Base-by-base conservation (phyloP, 2,329 filamentous ascomycete genomes). In the Cordyceps tenuipes region DNA sequence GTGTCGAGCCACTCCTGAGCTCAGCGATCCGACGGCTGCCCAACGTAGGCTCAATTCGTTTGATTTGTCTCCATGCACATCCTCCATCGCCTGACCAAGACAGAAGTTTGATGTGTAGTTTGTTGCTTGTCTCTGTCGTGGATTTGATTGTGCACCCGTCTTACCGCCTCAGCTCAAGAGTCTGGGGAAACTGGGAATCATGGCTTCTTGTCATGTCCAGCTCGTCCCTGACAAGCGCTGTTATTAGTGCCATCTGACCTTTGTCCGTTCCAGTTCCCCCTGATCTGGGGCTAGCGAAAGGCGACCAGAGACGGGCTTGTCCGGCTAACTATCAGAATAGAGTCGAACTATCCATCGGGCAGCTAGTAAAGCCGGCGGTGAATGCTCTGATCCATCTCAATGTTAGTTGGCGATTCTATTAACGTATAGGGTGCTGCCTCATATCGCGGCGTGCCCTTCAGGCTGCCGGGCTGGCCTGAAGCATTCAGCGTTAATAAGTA, bases 221-320 rank as follows among this genome's bases (percentile, higher is more conserved):
- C 10, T 36, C 21, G 46, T 31, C 23, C 34, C 36, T 58, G 47
- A 34, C 55, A 58, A 58, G 55, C 46, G 12, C 46, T 49, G 31
- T 50, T 58, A 58, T 50, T 58, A 58, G 55, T 58, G 55, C 47
- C 46, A 58, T 51, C 36, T 44, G 55, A 15, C 12, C 46, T 50
- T 23, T 47, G n/a, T 58, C 17, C 21, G 34, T 43, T 17, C 23
- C 48, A 52, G 57, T 48, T 59, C 19, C 52, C 26, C 39, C 26
- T 52, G 39, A 59, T 59, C 56, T 59, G 48, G 49, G 39, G 51
- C 57, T 59, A 51, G 41, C 50, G 41, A 39, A 21, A 29, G 56
- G 13, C 13, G 57, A n/a, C 36, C 36, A 58, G 56, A 51, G 41
- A 48, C 55, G 46, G 47, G 21, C 31, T 47, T 46, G 21, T 17